A percentile compares a stretch with the other conserved stretches of the same genome.
These are phyloP conservation scores for Elasticomyces elasticus DNA, from an alignment of 495 filamentous ascomycete genomes.

Conservation along the genomic window DNA sequence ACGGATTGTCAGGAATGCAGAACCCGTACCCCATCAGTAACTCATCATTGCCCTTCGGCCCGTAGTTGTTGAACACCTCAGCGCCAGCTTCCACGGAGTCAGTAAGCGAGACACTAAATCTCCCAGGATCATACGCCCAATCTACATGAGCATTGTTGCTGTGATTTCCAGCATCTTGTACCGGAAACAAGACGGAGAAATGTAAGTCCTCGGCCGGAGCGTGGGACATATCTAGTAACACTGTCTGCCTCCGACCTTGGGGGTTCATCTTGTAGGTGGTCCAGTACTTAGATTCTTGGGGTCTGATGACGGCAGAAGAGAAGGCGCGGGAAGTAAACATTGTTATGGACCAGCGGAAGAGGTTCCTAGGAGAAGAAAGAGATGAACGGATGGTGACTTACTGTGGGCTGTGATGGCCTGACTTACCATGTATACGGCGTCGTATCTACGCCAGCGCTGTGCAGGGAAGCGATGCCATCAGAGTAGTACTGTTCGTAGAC, in stretches of 20 bases:
- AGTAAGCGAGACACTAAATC: slow-evolving; percentile 40
- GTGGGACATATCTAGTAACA: slow-evolving; percentile 18
- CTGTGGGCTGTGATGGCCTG: not conserved
- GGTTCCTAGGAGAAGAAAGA: slow-evolving; percentile 39
- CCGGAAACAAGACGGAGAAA: slow-evolving; percentile 48
- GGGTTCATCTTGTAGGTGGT: slow-evolving; percentile 10
- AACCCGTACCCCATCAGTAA: slow-evolving; percentile 62
- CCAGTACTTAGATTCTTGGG: slow-evolving; percentile 28
- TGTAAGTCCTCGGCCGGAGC: slow-evolving; percentile 14
- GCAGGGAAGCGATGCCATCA: slow-evolving; percentile 31
- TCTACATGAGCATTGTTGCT: slow-evolving; percentile 46
- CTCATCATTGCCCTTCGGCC: slow-evolving; percentile 57
- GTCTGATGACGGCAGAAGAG: slow-evolving; percentile 38
- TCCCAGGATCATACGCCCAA: slow-evolving; percentile 44
- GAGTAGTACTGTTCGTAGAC: slow-evolving; percentile 45
- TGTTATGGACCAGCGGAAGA: slow-evolving; percentile 56
- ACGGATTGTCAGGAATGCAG: slow-evolving; percentile 46
- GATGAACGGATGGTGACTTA: slow-evolving; percentile 6
- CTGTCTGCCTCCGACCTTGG: slow-evolving; percentile 7
- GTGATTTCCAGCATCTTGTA: slow-evolving; percentile 55
- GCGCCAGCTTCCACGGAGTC: slow-evolving; percentile 39
- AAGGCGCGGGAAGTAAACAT: slow-evolving; percentile 51
- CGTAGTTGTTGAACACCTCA: slow-evolving; percentile 61
- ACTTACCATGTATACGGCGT: slow-evolving; percentile 33
- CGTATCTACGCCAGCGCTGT: slow-evolving; percentile 29